Base-by-base conservation (phyloP, 345 rosid genomes). In the Anacardium occidentale region DNA sequence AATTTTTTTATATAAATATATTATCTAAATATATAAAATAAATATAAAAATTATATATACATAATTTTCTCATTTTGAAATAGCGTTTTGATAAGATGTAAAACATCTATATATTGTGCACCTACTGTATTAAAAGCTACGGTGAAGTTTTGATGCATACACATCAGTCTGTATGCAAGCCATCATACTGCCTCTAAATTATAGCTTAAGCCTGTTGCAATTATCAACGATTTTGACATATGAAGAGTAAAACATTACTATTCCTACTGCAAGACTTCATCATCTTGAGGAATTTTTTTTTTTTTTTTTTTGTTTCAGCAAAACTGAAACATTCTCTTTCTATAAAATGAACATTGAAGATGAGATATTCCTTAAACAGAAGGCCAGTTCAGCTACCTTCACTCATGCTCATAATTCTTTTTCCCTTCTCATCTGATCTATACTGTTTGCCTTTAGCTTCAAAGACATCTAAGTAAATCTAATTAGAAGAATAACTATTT, bases 281-380 rank as follows among this genome's bases (percentile, higher is more conserved):
- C 22, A 32, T 45, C 62, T 70, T n/a, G n/a, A n/a, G n/a, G n/a
- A n/a, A n/a, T n/a, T n/a, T n/a, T n/a, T n/a, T n/a, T n/a, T n/a
- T n/a, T n/a, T n/a, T n/a, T n/a, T n/a, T n/a, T n/a, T n/a, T n/a
- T n/a, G 53, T 66, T 79, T 79, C 76, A 68, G 42, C 17, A 72
- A 67, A 57, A 25, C 51, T 67, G 74, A 68, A 79, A 67, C 25
- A 10, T 24, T n/a, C 50, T 18, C n/a, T 63, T 22, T 56, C 24
- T 29, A 17, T 20, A 21, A 7, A 21, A 8, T 70, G 57, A 40
- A 47, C 22, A 70, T 26, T 44, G 42, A 70, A 59, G 42, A n/a
- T 48, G 59, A 32, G 10, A 48, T 47, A n/a, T n/a, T n/a, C n/a
- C n/a, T n/a, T n/a, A n/a, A n/a, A n/a, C n/a, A n/a, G n/a, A n/a